phyloP scores from a whole-genome alignment of 108 stramenopile species.

The Pseudonitzschia multiseries region DNA sequence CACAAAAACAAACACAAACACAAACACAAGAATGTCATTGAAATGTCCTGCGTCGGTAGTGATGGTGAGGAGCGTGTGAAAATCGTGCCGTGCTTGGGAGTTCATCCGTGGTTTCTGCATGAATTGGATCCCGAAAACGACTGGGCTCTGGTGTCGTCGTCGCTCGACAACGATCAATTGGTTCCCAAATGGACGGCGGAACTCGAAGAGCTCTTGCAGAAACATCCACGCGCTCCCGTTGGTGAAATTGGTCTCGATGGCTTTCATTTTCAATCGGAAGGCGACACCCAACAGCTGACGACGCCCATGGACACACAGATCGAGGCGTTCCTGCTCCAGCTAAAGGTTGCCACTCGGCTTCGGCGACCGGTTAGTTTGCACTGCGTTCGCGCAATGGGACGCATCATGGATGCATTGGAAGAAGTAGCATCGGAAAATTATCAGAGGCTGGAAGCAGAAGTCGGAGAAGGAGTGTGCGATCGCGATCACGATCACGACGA shows the following conservation, averaged over 20 bases:
- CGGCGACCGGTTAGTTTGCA: constrained; percentile 81
- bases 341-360: constrained; percentile 58
- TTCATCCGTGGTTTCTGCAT: constrained; percentile 88
- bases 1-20: neutral
- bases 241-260: constrained; percentile 89
- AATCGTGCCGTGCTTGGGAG: constrained; percentile 73
- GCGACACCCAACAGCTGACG: constrained; percentile 47
- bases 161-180: neutral
- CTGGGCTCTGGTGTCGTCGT: constrained; percentile 21
- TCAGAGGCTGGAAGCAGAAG: neutral
- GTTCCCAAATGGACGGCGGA: constrained; percentile 50
- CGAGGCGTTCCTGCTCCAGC: constrained; percentile 64
- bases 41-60: neutral
- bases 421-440: constrained; percentile 32
- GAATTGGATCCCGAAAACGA: constrained; percentile 43
- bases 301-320: constrained; percentile 63
- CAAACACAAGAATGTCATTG: neutral
- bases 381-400: constrained; percentile 74
- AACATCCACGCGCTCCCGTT: constrained; percentile 58
- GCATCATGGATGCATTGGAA: constrained; percentile 43
- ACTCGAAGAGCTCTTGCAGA: constrained; percentile 40
- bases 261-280: constrained; percentile 56
- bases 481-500: constrained; percentile 16
- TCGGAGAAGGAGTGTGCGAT: neutral
- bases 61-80: neutral